Base-by-base conservation (phyloP, 225 moss, liverwort and hornwort genomes). In the Rhytidiadelphus loreus region DNA sequence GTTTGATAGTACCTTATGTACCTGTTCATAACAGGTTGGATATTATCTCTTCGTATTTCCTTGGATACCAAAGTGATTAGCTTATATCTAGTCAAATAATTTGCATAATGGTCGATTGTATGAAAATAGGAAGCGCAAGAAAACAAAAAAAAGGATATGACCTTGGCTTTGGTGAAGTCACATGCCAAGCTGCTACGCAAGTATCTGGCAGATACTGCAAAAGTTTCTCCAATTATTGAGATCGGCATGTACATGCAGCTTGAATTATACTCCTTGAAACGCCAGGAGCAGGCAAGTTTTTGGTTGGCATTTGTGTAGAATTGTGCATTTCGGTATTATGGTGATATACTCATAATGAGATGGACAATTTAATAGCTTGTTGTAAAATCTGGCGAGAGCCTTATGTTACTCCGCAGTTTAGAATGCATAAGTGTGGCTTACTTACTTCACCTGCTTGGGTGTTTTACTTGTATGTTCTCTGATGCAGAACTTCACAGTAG, bases 181-280 rank as follows among this genome's bases (percentile, higher is more conserved):
- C 95, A 96, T 90, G 93, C 98, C 85, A 96, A 94, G 87, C 93
- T 99, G 76, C 90, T 99, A 89, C 96, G 97, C 87, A 99, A 99
- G 87, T 96, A 97, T 93, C 90, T 97, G 84, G 96, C 96, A 86
- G 99, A 99, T 89, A 91, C 93, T 88, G 95, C 95, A 57, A 99
- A 97, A 89, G 97, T 96, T 73, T 91, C 96, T 89, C 94, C 96
- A 62, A 96, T 99, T 72, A 95, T 96, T 72, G 96, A 97, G 86
- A 95, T 99, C 76, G 94, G 96, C 88, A 92, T 94, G 91, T 96
- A 96, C 82, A 97, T 99, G 97, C 95, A 96, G 83, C 94, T 96
- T 88, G 94, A 96, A 80, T 80, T 96, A 44, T 99, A 96, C 87
- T 97, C 96, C 74, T 86, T 99, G 88, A 94, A 96, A 85, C 96